A percentile compares a stretch with the other conserved stretches of the same genome.
Evolutionary conservation across 2,329 filamentous ascomycete species (phyloP).

Genomic region (Fusarium brevicatenulatum): DNA sequence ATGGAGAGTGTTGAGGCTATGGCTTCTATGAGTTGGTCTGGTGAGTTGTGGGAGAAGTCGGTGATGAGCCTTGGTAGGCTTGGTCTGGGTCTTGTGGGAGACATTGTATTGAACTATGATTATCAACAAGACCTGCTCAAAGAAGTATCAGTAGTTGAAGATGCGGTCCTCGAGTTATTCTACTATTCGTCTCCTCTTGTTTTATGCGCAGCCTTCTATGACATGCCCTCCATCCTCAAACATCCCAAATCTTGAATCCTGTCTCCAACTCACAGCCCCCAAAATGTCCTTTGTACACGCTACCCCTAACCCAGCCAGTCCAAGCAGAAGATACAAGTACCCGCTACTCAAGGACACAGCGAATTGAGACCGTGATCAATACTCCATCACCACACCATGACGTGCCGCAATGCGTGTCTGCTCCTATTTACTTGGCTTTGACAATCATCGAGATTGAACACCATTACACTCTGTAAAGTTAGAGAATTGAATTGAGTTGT

Average conservation of each 20-base stretch:
- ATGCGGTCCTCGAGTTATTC: neutral
- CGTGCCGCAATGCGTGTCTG: conserved; percentile 5
- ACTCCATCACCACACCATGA: conserved; percentile 3
- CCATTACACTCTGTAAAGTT: no score
- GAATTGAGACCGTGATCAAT: conserved; percentile 6
- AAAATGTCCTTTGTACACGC: neutral
- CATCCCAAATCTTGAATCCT: conserved; percentile 12
- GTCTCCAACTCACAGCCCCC: conserved; percentile 7
- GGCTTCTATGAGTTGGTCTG: conserved; percentile 48
- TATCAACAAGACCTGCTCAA: no score
- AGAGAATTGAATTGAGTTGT: neutral
- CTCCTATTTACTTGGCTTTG: neutral
- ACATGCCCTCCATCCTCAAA: conserved; percentile 3
- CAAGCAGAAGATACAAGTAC: neutral
- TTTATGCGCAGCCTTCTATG: neutral
- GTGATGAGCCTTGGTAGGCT: conserved; percentile 41
- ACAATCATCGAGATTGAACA: neutral
- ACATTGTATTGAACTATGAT: conserved; percentile 2
- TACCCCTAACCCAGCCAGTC: neutral
- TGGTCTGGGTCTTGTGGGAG: conserved; percentile 18
- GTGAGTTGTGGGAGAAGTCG: conserved; percentile 21
- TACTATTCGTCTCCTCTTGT: neutral
- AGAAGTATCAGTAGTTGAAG: no score
- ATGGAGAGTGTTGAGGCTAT: conserved; percentile 53
- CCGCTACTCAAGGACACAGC: neutral